These are phyloP conservation scores for Clitoria ternatea DNA, from an alignment of 306 rosid genomes.

Conservation along the genomic window DNA sequence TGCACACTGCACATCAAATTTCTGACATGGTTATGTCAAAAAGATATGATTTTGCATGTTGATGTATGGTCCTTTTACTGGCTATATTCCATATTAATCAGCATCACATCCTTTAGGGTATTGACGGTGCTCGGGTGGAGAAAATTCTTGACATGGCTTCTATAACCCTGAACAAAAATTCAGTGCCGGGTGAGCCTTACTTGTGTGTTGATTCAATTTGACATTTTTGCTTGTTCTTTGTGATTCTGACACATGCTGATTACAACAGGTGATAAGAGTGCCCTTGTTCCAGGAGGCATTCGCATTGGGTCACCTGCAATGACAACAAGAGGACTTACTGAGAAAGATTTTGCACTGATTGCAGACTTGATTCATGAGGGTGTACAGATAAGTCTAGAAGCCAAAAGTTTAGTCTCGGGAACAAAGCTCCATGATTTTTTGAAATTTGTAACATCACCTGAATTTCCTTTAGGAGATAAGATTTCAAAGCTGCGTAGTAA, in stretches of 20 bases:
- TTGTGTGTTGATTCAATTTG: not conserved
- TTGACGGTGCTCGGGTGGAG: slow-evolving; percentile 92
- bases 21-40: not conserved
- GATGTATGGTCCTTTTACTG: not conserved
- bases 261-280: slow-evolving; percentile 74
- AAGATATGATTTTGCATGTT: slow-evolving; percentile 6
- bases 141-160: slow-evolving; percentile 91
- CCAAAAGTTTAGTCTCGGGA: slow-evolving; percentile 53
- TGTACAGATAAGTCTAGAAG: slow-evolving; percentile 61
- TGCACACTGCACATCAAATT: not conserved
- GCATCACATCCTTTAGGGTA: slow-evolving; percentile 44
- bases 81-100: slow-evolving; percentile 15
- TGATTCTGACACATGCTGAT: slow-evolving; percentile 19
- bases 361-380: slow-evolving; percentile 90
- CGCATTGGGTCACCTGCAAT: slow-evolving; percentile 96
- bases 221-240: not conserved
- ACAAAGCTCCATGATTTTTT: slow-evolving; percentile 77
- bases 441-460: slow-evolving; percentile 55
- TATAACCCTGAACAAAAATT: slow-evolving; percentile 88
- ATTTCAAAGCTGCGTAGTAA: slow-evolving; percentile 52
- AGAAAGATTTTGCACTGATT: slow-evolving; percentile 51
- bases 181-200: slow-evolving; percentile 68
- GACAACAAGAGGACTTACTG: slow-evolving; percentile 88
- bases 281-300: slow-evolving; percentile 84
- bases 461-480: slow-evolving; percentile 48